Base-by-base conservation (phyloP, 1,284 basidiomycete species). In the Ustilago cynodontis region DNA sequence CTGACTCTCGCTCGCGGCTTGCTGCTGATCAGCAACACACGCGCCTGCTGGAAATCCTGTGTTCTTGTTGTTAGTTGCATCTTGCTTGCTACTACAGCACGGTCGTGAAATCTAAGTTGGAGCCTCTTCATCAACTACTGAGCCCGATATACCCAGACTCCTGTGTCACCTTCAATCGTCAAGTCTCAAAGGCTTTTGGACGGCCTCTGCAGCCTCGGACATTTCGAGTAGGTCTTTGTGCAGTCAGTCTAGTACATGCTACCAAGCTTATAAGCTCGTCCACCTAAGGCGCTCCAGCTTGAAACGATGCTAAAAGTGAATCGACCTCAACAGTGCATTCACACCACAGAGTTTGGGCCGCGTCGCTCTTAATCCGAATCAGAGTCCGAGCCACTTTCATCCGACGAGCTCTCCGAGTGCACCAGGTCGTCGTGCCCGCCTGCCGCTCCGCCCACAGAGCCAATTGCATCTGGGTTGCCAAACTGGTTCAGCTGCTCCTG, bases 401-500 rank as follows among this genome's bases (percentile, higher is more conserved):
- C 81, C 16, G 78, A 82, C 18, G 83, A 85, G 60, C 70, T 76
- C 11, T 85, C 84, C 13, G 82, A 83, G 33, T 78, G 70, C 7
- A 84, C 83, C 14, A 85, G 77, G 55, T 85, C 84, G 63, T 85
- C 84, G 67, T 85, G 82, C n/a, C 72, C 77, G 18, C 80, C 74
- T 5, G 60, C 71, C 3, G 71, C 68, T 49, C 58, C 73, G 4
- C 68, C 65, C 1, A 13, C 67, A 28, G 51, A 41, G 14, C 47
- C 71, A 45, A 65, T 56, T 0, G 65, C 71, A 3, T 77, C 77
- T 3, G 78, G 66, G 53, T 80, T 74, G 59, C 82, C 82, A 65
- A 86, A 86, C 50, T 82, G 79, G 37, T 83, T 63, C 58, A 86
- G 65, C 77, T 86, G 84, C 64, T 80, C 78, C 69, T 85, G 82